Evolutionary conservation across 148 eudicot genomes (phyloP), one percentile per base, ranked within the genome.

Genomic region (Amaranthus hypochondriacus): DNA sequence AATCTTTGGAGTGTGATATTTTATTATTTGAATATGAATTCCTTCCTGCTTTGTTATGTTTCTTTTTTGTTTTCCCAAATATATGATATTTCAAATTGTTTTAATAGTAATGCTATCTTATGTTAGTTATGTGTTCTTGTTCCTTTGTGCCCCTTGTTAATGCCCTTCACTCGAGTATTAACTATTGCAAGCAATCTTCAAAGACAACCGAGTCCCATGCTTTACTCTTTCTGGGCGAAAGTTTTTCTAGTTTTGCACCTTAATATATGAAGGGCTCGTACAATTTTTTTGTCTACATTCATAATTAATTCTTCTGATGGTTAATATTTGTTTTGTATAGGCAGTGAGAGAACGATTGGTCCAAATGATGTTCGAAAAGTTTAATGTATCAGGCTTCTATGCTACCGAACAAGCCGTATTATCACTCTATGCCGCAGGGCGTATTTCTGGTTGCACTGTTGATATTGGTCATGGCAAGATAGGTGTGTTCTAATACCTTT

Each of bases 391-490:
- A 11, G 99, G 99, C 66, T 96, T 96, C 80, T 96, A 89, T 85
- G 99, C 96, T 28, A 76, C 92, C 39, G 99, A 96, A 77, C 99
- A 96, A 87, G 94, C 99, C 53, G 99, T 96, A 10, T 79, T 96
- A 70, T 96, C 99, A 21, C 90, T 96, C 15, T 96, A 96, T 83
- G 99, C 99, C 4, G 96, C 92, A 28, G 99, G 99, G 3, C 94
- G 99, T 70, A 96, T 96, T 74, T 96, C 99, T 21, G 99, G 99
- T 69, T 96, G 99, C 79, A 81, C 96, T 28, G 99, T 96, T 71
- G 99, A 96, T 83, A 87, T 96, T 76, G 99, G 99, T 57, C 99
- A 96, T 81, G 99, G 97, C 56, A 92, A 92, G 86, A 89, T 92
- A 78, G 98, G 98, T 91, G 54, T 48, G 67, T 66, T 18, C 66